phyloP scores from a whole-genome alignment of 2,329 filamentous ascomycete species.

The Aspergillus sp. region DNA sequence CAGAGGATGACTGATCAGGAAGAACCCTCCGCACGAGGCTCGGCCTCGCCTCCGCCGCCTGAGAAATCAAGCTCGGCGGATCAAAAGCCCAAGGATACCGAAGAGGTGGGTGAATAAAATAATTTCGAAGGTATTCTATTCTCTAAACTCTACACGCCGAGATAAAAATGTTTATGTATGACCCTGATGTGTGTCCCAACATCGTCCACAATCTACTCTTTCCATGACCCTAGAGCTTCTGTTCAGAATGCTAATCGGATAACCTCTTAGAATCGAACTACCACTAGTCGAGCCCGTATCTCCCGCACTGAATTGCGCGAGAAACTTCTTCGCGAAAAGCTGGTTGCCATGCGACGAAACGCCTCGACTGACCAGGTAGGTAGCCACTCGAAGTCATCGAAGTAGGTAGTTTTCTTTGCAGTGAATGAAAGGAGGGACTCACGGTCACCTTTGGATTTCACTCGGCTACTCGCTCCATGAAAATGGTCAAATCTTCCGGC shows the following conservation, averaged over 20 bases:
- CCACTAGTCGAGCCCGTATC: constrained; percentile 20
- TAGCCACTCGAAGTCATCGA: constrained; percentile 12
- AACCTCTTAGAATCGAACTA: constrained; percentile 1
- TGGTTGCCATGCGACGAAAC: constrained; percentile 36
- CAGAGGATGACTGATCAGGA: constrained; percentile 42
- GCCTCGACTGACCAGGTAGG: constrained; percentile 26
- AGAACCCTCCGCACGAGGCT: constrained; percentile 25
- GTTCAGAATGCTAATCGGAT: background rate
- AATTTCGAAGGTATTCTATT: constrained; percentile 12
- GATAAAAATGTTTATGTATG: background rate
- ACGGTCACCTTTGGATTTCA: background rate
- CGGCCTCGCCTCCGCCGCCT: constrained; percentile 20
- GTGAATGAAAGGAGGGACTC: background rate
- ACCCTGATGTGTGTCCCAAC: background rate
- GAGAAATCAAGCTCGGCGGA: constrained; percentile 17
- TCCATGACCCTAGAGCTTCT: background rate
- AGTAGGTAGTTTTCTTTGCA: constrained; percentile 2
- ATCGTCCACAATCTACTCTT: background rate
- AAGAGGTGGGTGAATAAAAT: constrained; percentile 35
- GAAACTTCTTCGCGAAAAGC: constrained; percentile 37
- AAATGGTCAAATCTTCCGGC: too few relatives aligned
- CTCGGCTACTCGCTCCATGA: background rate
- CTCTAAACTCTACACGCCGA: background rate
- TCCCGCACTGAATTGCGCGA: constrained; percentile 37
- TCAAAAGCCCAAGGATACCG: constrained; percentile 24